A percentile compares a stretch with the other conserved stretches of the same genome.
These are phyloP conservation scores for Collybiopsis confluens DNA, from an alignment of 768 basidiomycete genomes.

Conservation along the genomic window DNA sequence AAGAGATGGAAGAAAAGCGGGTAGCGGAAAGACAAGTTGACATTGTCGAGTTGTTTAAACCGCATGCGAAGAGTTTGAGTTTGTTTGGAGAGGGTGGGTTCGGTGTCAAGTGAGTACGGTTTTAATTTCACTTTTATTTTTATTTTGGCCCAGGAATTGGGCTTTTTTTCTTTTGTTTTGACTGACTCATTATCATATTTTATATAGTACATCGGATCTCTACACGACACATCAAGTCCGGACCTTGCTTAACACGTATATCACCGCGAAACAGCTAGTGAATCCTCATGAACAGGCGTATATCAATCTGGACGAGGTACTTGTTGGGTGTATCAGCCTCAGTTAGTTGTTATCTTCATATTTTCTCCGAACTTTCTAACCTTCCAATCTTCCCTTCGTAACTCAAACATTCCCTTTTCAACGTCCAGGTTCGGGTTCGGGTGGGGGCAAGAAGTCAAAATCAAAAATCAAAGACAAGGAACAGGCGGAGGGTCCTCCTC, in stretches of 20 bases:
- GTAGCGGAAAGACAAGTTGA: constrained; percentile 44
- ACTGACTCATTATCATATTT: neutral
- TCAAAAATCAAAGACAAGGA: constrained; percentile 9
- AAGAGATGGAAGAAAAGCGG: constrained; percentile 39
- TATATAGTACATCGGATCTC: constrained; percentile 41
- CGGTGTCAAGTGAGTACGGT: constrained; percentile 44
- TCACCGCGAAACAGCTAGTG: constrained; percentile 54
- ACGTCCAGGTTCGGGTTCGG: no score
- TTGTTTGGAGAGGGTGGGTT: constrained; percentile 65
- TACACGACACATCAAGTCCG: constrained; percentile 59
- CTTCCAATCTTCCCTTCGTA: no score
- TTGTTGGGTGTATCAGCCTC: constrained; percentile 33
- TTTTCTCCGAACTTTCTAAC: no score
- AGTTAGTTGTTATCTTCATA: no score
- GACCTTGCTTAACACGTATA: constrained; percentile 56
- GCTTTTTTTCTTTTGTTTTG: neutral
- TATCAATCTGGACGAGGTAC: constrained; percentile 59
- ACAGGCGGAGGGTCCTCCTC: no score
- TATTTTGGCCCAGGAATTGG: neutral
- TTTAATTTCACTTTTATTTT: neutral
- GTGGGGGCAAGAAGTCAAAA: neutral
- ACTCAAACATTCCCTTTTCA: no score
- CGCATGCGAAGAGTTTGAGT: constrained; percentile 48
- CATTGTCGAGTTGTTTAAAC: constrained; percentile 75
- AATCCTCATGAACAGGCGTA: constrained; percentile 66